Conservation (phyloP, 441 rosid species). For the Populus hybrid region DNA sequence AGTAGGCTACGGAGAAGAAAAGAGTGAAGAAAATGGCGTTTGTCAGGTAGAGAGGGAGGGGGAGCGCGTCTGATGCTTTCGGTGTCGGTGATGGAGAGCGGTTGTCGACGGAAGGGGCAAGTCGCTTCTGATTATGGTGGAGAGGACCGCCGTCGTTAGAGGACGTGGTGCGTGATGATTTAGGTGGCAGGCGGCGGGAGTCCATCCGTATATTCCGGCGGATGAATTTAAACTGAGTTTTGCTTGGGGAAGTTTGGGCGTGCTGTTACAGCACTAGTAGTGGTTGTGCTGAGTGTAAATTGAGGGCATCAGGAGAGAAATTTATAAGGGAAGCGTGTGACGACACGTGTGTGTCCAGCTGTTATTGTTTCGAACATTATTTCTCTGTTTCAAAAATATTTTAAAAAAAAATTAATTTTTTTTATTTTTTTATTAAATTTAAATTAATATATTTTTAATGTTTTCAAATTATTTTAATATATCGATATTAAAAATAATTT, state of each 20-base stretch:
- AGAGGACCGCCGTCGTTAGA: neutral
- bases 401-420: no score
- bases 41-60: conserved; percentile 67
- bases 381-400: no score
- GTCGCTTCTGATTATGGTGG: conserved; percentile 14
- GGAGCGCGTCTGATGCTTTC: conserved; percentile 79
- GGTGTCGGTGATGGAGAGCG: conserved; percentile 27
- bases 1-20: conserved; percentile 80
- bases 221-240: neutral
- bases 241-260: neutral
- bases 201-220: conserved; percentile 26
- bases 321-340: neutral
- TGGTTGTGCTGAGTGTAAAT: neutral
- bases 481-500: no score
- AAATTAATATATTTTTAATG: no score
- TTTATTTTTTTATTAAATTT: no score
- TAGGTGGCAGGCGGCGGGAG: conserved; percentile 27
- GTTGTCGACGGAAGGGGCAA: conserved; percentile 4
- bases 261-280: neutral
- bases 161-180: conserved; percentile 10
- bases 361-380: neutral
- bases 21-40: conserved; percentile 82
- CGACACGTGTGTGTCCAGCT: neutral
- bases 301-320: neutral
- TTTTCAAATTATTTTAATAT: no score